Evolutionary conservation across 257 asterid genomes (phyloP).

Genomic region (Gentiana straminea): DNA sequence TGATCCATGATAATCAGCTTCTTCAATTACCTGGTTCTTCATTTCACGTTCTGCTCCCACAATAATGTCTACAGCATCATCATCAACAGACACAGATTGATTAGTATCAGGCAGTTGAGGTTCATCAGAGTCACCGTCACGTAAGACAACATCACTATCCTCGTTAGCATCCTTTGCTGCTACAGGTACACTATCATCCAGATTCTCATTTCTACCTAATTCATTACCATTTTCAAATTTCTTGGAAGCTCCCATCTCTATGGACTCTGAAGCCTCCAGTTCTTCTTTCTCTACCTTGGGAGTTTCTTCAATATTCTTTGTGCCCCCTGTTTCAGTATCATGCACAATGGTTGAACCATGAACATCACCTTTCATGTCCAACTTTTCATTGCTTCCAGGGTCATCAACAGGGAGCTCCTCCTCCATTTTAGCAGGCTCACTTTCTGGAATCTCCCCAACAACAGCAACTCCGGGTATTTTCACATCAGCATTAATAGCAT

Average conservation of each 20-base stretch:
- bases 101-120: constrained; percentile 7
- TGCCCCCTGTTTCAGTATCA: constrained; percentile 13
- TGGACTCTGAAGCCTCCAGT: constrained; percentile 12
- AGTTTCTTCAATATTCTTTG: constrained; percentile 10
- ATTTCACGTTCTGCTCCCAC: constrained; percentile 28
- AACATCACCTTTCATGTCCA: constrained; percentile 21
- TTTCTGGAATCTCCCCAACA: constrained; percentile 28
- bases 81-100: constrained; percentile 6
- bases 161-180: too few relatives aligned
- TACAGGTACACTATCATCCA: background rate
- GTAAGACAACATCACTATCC: too few relatives aligned
- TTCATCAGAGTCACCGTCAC: constrained; percentile 11
- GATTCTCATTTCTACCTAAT: constrained; percentile 2
- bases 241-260: constrained; percentile 22
- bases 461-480: constrained; percentile 24
- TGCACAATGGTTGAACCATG: constrained; percentile 10
- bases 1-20: constrained; percentile 36
- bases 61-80: constrained; percentile 27
- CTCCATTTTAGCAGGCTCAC: constrained; percentile 13
- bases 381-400: constrained; percentile 15
- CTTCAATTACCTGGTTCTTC: constrained; percentile 27
- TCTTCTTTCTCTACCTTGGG: constrained; percentile 15
- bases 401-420: constrained; percentile 27
- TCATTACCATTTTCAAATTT: constrained; percentile 13
- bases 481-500: constrained; percentile 29